Evolutionary conservation across 1,284 basidiomycete genomes (phyloP).

Genomic region (Trametes pubescens): DNA sequence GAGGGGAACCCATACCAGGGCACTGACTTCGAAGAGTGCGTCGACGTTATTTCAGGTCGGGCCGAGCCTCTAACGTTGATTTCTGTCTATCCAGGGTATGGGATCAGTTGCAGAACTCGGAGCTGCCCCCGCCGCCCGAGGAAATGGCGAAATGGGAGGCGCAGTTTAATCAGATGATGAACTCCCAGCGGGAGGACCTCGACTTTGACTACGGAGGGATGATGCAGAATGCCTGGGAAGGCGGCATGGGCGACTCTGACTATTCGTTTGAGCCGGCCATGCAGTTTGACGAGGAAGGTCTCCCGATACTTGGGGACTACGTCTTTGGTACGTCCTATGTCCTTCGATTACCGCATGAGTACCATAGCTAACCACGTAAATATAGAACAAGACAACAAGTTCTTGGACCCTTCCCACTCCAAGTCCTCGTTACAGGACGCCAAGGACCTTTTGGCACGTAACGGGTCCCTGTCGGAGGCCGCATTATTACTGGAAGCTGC

Average conservation of each 20-base stretch:
- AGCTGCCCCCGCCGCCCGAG: constrained; percentile 62
- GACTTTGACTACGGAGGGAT: constrained; percentile 65
- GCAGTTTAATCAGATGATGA: constrained; percentile 86
- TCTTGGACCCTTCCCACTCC: constrained; percentile 59
- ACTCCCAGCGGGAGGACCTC: constrained; percentile 66
- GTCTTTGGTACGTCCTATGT: constrained; percentile 67
- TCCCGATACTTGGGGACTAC: constrained; percentile 76
- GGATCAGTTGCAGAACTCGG: constrained; percentile 66
- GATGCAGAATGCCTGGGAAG: constrained; percentile 73
- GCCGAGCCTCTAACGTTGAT: constrained; percentile 3
- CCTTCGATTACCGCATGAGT: not conserved
- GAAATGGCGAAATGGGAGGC: constrained; percentile 89
- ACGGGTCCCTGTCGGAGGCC: constrained; percentile 88
- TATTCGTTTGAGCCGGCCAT: constrained; percentile 40
- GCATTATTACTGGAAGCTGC: constrained; percentile 89
- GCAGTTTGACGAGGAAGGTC: constrained; percentile 75
- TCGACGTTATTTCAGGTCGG: constrained; percentile 13
- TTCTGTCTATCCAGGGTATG: constrained; percentile 54
- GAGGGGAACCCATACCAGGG: constrained; percentile 28
- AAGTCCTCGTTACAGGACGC: constrained; percentile 72
- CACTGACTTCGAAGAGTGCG: constrained; percentile 58
- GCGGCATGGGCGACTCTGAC: constrained; percentile 54
- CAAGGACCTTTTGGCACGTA: constrained; percentile 77
- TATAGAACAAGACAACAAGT: constrained; percentile 74
- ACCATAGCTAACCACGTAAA: constrained; percentile 29